Base-by-base conservation (phyloP, 768 basidiomycete species). In the Zangia roseola region DNA sequence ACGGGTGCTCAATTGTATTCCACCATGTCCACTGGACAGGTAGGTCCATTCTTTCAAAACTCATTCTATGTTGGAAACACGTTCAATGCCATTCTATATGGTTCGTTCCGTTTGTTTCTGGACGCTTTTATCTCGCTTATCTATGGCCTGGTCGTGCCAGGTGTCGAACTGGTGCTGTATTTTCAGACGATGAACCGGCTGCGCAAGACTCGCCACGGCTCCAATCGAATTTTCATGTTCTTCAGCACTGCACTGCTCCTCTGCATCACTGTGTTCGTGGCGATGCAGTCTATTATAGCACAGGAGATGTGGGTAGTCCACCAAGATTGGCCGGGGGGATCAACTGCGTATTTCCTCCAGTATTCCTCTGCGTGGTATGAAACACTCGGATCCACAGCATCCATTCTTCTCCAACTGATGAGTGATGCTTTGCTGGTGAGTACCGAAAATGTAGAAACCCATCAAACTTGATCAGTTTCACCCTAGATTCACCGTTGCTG, bases 361-460 rank as follows among this genome's bases (percentile, higher is more conserved):
- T 46, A 66, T 33, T 49, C 58, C 14, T 48, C 58, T 4, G 56
- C 57, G 2, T 63, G 65, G 53, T 56, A 56, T 23, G 43, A 46
- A 33, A 69, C 65, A 0, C 43, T 70, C 31, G 64, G 67, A 5
- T 57, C 65, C 5, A 44, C 52, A 2, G 56, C 63, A 6, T 60
- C 59, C 4, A 52, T 68, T 31, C 36, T 62, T 17, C 54, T 65
- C 10, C 64, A 69, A 8, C 56, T 69, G 17, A 42, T 70, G 45
- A 58, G 62, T 13, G 67, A 70, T 47, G 69, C 58, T 16, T 51
- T 72, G 19, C 47, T 73, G 40, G 73, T 72, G 43, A 33, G 69
- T 50, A 40, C 20, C 23, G 13, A 12, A 14, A 31, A 31, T 14
- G 13, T 31, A 6, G 31, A 16, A 16, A 16, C 2, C 16, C 9